phyloP scores from a whole-genome alignment of 2,329 filamentous ascomycete species.

The Penicillium sp. region DNA sequence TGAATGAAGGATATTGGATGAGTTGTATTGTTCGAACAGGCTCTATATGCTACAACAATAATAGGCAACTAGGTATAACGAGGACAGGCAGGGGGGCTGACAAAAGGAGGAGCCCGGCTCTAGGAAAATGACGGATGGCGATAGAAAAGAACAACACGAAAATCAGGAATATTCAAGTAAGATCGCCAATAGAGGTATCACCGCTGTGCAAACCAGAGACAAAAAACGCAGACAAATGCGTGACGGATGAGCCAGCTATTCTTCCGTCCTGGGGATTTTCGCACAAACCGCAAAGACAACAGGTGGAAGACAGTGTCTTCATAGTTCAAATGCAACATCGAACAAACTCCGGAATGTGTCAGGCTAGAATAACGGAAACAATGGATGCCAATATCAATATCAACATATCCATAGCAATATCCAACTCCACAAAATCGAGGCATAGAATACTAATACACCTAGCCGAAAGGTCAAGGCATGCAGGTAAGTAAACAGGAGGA shows the following conservation, averaged over 20 bases:
- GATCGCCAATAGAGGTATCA: constrained; percentile 25
- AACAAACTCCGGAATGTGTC: neutral
- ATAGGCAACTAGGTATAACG: neutral
- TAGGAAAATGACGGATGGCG: neutral
- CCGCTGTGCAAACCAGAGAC: constrained; percentile 14
- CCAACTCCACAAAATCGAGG: constrained; percentile 3
- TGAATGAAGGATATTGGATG: neutral
- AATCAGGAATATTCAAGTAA: constrained; percentile 2
- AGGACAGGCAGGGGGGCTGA: no score
- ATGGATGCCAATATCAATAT: constrained; percentile 1
- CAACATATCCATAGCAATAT: neutral
- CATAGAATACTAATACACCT: constrained; percentile 17
- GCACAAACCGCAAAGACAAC: neutral
- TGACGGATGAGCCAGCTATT: neutral
- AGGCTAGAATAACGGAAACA: neutral
- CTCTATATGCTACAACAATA: constrained; percentile 5
- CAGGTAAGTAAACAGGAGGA: neutral
- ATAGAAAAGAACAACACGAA: neutral
- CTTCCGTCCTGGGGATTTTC: neutral
- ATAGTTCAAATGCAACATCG: neutral
- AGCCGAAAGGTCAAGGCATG: constrained; percentile 7
- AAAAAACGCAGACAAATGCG: neutral
- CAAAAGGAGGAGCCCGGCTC: neutral
- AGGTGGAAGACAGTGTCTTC: neutral
- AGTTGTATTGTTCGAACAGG: neutral